phyloP scores from a whole-genome alignment of 495 filamentous ascomycete genomes.

The Hypoxylon cercidicola region DNA sequence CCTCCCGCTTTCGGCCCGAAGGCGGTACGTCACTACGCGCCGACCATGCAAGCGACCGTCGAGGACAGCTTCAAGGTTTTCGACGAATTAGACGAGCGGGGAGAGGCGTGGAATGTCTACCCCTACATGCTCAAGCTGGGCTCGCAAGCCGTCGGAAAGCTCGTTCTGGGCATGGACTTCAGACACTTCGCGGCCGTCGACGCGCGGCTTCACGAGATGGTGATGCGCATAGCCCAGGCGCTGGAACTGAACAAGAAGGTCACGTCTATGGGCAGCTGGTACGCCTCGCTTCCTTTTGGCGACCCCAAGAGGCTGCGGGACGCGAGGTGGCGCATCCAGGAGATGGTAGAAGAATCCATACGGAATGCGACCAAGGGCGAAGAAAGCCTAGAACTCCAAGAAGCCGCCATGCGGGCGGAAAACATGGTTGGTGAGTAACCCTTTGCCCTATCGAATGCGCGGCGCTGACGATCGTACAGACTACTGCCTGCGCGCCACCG shows the following conservation, averaged over 20 bases:
- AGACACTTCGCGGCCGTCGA: conserved; percentile 60
- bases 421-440: conserved; percentile 53
- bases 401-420: conserved; percentile 60
- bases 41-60: conserved; percentile 62
- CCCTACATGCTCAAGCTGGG: conserved; percentile 69
- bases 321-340: conserved; percentile 41
- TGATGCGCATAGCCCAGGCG: conserved; percentile 52
- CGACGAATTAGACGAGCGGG: conserved; percentile 60
- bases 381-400: conserved; percentile 58
- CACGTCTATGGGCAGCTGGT: conserved; percentile 60
- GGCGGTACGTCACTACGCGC: conserved; percentile 65
- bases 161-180: conserved; percentile 63
- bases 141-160: conserved; percentile 62
- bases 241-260: conserved; percentile 65
- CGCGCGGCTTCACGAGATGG: conserved; percentile 54
- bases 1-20: conserved; percentile 64
- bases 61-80: conserved; percentile 60
- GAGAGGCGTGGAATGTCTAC: conserved; percentile 66
- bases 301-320: conserved; percentile 53
- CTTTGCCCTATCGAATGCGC: background rate
- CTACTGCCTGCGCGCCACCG: conserved; percentile 59
- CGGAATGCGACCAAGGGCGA: conserved; percentile 47
- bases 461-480: conserved; percentile 40
- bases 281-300: conserved; percentile 61
- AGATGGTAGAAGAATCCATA: conserved; percentile 54